These are phyloP conservation scores for Wickerhamiella azymoides DNA, from an alignment of 805 yeast species.

Conservation along the genomic window DNA sequence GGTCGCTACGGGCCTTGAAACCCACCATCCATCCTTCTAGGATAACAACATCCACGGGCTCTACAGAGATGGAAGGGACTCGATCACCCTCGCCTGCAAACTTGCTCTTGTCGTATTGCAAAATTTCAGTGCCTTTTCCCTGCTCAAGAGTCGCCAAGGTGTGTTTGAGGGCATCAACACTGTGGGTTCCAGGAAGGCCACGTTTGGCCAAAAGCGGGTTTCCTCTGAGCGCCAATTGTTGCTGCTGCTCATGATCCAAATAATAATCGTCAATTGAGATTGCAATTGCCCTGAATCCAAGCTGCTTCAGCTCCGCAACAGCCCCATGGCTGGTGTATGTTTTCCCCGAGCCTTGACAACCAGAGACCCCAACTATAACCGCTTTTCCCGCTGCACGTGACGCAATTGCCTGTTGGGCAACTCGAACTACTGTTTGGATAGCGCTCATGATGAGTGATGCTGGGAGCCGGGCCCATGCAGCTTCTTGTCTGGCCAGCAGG, in stretches of 20 bases:
- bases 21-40: slow-evolving; percentile 96
- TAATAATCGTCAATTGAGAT: slow-evolving; percentile 83
- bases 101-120: slow-evolving; percentile 66
- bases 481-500: too few relatives aligned
- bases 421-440: not conserved
- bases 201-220: slow-evolving; percentile 58
- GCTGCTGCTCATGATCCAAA: slow-evolving; percentile 50
- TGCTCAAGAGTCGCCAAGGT: slow-evolving; percentile 26
- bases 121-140: slow-evolving; percentile 31
- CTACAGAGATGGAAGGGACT: slow-evolving; percentile 1
- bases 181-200: slow-evolving; percentile 94
- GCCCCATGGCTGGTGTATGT: slow-evolving; percentile 22
- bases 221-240: slow-evolving; percentile 28
- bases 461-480: not conserved
- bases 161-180: slow-evolving; percentile 32
- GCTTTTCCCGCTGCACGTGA: not conserved
- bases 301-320: slow-evolving; percentile 22
- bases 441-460: not conserved
- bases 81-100: slow-evolving; percentile 73
- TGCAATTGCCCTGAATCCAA: slow-evolving; percentile 26
- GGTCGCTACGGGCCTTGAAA: slow-evolving; percentile 28
- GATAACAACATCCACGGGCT: slow-evolving; percentile 39
- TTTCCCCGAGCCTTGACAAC: slow-evolving; percentile 29
- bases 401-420: not conserved
- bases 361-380: slow-evolving; percentile 22